Evolutionary conservation across 768 basidiomycete species (phyloP), one percentile per base, ranked within the genome.

Genomic region (Suillus occidentalis): DNA sequence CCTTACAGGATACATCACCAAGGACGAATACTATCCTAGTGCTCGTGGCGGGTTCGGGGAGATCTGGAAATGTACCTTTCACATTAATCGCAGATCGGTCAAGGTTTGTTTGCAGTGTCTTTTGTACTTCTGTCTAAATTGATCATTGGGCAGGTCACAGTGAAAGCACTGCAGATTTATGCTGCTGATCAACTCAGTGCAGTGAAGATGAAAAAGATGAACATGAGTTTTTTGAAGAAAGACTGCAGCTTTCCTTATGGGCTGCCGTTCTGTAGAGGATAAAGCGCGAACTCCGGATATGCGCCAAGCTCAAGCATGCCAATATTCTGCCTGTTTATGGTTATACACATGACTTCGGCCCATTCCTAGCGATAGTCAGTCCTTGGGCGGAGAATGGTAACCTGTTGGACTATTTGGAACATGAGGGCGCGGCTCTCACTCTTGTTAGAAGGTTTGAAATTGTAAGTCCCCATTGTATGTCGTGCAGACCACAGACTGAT

Each of bases 341-440:
- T 25, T 59, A 67, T n/a, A 64, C 60, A 0, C 13, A 58, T 20
- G 66, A 61, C 18, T 73, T 72, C 62, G 72, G 72, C 7, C 67
- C 58, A 3, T 65, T 72, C 37, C 36, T 49, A 16, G 67, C 72
- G 4, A 66, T 73, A 64, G 72, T 73, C 40, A 70, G 67, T 47
- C 70, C 69, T 1, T 73, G 72, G 72, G 59, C 67, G 25, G 71
- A 73, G 25, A 72, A 73, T 61, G 74, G 73, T 4, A 67, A 60
- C 3, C 45, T 75, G 40, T 70, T 62, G 1, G 49, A 45, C 8
- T 74, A 73, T 59, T 57, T 71, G 22, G 63, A 66, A 28, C n/a
- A 36, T 12, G 18, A 25, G 1, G 61, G 60, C 12, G 39, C 22
- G 13, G 10, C 31, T 14, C 62, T 70, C 0, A 22, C 57, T 8